Evolutionary conservation across 2,329 filamentous ascomycete species (phyloP).

Genomic region (Colletotrichum kahawae): DNA sequence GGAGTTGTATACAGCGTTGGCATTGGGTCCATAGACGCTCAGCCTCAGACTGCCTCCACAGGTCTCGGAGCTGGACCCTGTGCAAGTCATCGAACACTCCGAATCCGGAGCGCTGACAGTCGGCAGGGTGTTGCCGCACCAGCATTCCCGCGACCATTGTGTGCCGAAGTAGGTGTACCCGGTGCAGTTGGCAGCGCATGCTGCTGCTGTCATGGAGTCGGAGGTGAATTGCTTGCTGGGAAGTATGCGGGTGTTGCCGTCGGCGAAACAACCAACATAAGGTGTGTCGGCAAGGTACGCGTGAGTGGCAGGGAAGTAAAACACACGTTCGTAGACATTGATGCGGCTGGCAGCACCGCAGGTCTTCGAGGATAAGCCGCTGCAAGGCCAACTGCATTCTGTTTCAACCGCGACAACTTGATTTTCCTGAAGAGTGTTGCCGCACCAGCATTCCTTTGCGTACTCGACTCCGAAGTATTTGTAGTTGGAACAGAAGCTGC

Average conservation of each 20-base stretch:
- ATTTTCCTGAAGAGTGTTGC: not conserved
- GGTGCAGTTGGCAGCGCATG: constrained; percentile 43
- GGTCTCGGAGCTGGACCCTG: constrained; percentile 37
- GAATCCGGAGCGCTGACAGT: constrained; percentile 30
- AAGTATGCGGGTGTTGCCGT: constrained; percentile 29
- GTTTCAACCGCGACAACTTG: not conserved
- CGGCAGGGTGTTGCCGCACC: constrained; percentile 43
- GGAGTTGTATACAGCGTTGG: not conserved
- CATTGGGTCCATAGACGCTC: constrained; percentile 29
- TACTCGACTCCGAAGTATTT: constrained; percentile 22
- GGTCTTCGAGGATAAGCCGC: not conserved
- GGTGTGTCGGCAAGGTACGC: not conserved
- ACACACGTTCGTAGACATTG: not conserved
- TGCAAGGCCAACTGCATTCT: not conserved
- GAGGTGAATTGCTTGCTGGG: constrained; percentile 31
- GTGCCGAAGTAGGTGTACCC: constrained; percentile 48
- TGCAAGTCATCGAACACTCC: constrained; percentile 46
- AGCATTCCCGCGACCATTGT: constrained; percentile 49
- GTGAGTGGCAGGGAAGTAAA: not conserved
- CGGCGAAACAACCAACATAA: not conserved
- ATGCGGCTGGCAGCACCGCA: not conserved
- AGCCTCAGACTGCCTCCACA: constrained; percentile 45
- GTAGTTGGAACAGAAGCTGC: constrained; percentile 47
- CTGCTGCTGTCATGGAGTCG: constrained; percentile 39
- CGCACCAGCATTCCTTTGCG: constrained; percentile 25